phyloP scores from a whole-genome alignment of 768 basidiomycete genomes.

The Hemileccinum impolitum region DNA sequence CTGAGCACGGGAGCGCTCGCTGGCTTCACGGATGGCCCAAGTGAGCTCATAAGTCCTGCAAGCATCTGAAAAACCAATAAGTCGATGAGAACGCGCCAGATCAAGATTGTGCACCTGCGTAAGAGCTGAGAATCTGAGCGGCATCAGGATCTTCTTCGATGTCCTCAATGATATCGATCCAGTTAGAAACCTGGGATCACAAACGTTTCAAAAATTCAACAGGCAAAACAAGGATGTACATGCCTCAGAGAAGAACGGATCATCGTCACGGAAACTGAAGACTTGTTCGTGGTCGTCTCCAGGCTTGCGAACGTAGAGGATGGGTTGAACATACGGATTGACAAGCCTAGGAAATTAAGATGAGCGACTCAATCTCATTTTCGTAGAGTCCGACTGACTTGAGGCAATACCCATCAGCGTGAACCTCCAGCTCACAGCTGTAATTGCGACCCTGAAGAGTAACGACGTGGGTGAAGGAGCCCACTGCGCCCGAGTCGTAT shows the following conservation, averaged over 20 bases:
- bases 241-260: slow-evolving; percentile 92
- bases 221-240: neutral
- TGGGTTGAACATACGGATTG: slow-evolving; percentile 91
- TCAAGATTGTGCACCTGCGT: slow-evolving; percentile 58
- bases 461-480: slow-evolving; percentile 85
- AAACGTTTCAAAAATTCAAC: neutral
- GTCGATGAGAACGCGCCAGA: neutral
- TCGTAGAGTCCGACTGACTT: slow-evolving; percentile 47
- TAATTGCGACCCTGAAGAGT: slow-evolving; percentile 92
- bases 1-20: slow-evolving; percentile 58
- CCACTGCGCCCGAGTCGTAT: slow-evolving; percentile 92
- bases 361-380: slow-evolving; percentile 7
- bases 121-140: slow-evolving; percentile 75
- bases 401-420: slow-evolving; percentile 87
- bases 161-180: slow-evolving; percentile 87
- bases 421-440: slow-evolving; percentile 92
- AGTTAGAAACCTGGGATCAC: slow-evolving; percentile 58
- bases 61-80: slow-evolving; percentile 52
- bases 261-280: slow-evolving; percentile 73
- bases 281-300: slow-evolving; percentile 75
- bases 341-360: slow-evolving; percentile 54
- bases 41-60: slow-evolving; percentile 87
- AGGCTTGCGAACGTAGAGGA: slow-evolving; percentile 81
- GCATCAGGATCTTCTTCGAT: slow-evolving; percentile 84
- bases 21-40: slow-evolving; percentile 86